Evolutionary conservation across 2,329 filamentous ascomycete genomes (phyloP).

Genomic region (Akanthomyces uredinophilus): DNA sequence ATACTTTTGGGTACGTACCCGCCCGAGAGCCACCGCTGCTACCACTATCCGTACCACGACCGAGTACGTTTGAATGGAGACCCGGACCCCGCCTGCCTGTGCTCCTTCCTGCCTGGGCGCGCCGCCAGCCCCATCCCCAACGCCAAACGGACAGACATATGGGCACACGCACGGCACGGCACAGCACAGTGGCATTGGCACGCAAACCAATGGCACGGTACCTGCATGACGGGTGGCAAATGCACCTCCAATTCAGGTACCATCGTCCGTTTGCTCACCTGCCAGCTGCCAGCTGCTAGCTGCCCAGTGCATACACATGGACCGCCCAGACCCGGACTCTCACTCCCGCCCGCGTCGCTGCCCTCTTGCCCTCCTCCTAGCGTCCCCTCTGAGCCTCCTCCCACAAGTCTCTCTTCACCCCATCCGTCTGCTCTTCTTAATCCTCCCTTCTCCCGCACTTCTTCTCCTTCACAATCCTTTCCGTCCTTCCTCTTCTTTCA

Average conservation of each 20-base stretch:
- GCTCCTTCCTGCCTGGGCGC: background rate
- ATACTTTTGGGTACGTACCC: background rate
- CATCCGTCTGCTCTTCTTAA: conserved; percentile 5
- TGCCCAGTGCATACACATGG: background rate
- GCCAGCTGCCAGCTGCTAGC: background rate
- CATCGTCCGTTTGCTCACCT: background rate
- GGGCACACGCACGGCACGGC: too few species aligned
- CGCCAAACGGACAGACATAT: too few species aligned
- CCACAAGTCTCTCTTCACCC: background rate
- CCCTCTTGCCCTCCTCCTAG: background rate
- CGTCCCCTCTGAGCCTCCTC: background rate
- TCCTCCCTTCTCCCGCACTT: conserved; percentile 19
- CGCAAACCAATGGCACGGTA: background rate
- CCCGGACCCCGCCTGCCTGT: background rate
- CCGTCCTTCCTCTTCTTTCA: conserved; percentile 16
- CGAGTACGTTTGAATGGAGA: too few species aligned
- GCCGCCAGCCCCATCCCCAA: too few species aligned
- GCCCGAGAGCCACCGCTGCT: background rate
- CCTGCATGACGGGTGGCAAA: background rate
- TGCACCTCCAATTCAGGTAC: background rate
- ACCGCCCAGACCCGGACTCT: background rate
- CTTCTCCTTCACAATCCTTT: conserved; percentile 21
- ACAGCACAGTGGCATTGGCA: background rate
- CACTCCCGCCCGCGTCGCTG: background rate
- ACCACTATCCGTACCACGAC: background rate